Evolutionary conservation across 192 early-diverging fungal species (phyloP).

Genomic region (Lobosporangium transversale): DNA sequence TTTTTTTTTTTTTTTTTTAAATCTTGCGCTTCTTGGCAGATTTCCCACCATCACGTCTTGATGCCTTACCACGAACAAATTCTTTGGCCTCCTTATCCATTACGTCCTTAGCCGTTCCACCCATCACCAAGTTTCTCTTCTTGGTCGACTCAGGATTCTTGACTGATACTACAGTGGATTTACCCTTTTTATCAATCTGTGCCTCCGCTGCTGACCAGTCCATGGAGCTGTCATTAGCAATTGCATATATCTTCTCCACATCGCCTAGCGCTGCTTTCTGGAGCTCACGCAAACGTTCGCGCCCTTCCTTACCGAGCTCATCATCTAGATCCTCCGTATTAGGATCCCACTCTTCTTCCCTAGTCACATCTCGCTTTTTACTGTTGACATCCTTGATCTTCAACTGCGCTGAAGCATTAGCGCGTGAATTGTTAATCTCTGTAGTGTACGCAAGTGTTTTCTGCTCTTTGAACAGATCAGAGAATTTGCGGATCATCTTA

Average conservation of each 20-base stretch:
- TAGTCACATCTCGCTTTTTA: slow-evolving; percentile 60
- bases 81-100: slow-evolving; percentile 59
- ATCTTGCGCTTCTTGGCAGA: slow-evolving; percentile 45
- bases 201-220: slow-evolving; percentile 79
- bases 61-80: slow-evolving; percentile 35
- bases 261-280: slow-evolving; percentile 29
- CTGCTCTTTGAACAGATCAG: slow-evolving; percentile 70
- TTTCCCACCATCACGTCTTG: slow-evolving; percentile 42
- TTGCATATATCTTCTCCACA: slow-evolving; percentile 37
- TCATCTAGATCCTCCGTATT: slow-evolving; percentile 77
- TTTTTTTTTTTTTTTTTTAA: no score
- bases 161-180: slow-evolving; percentile 76
- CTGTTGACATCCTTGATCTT: slow-evolving; percentile 37
- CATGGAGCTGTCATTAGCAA: slow-evolving; percentile 53
- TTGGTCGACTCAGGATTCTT: slow-evolving; percentile 72
- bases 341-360: slow-evolving; percentile 91
- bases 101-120: slow-evolving; percentile 60
- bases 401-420: slow-evolving; percentile 39
- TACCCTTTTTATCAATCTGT: slow-evolving; percentile 69
- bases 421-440: slow-evolving; percentile 52
- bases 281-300: slow-evolving; percentile 75
- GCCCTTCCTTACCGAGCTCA: slow-evolving; percentile 86
- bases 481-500: slow-evolving; percentile 91
- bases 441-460: slow-evolving; percentile 62
- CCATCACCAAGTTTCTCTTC: slow-evolving; percentile 54